phyloP scores from a whole-genome alignment of 371 early-diverging fungal genomes.

The Paraphysoderma sedebokerense region DNA sequence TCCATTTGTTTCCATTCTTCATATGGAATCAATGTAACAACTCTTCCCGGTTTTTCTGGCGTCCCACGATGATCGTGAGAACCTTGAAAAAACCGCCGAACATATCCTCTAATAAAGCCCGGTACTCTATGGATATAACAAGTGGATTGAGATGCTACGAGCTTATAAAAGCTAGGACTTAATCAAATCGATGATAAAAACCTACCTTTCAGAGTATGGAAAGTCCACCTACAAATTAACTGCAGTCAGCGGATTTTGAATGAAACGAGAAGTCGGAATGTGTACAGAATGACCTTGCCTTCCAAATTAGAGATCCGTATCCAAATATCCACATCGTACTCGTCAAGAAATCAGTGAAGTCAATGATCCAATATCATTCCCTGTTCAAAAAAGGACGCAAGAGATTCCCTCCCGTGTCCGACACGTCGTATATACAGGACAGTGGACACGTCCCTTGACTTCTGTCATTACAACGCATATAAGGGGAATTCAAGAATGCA shows the following conservation, averaged over 20 bases:
- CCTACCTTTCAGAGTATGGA: constrained; percentile 9
- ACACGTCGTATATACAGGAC: too few species aligned
- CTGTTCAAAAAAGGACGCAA: too few species aligned
- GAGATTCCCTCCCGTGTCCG: too few species aligned
- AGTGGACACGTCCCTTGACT: too few species aligned
- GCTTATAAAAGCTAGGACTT: too few species aligned
- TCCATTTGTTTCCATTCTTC: constrained; percentile 33
- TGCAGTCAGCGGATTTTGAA: too few species aligned
- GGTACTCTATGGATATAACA: constrained; percentile 19
- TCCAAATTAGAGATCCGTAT: constrained; percentile 82
- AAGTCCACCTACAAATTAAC: too few species aligned
- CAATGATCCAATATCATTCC: too few species aligned
- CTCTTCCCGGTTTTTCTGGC: constrained; percentile 62
- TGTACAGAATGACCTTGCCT: constrained; percentile 13
- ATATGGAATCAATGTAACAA: constrained; percentile 65
- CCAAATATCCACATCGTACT: constrained; percentile 65
- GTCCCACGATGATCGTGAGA: constrained; percentile 80
- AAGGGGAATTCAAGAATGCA: too few species aligned
- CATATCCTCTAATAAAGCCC: constrained; percentile 62
- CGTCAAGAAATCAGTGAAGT: too few species aligned
- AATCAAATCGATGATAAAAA: constrained; percentile 25
- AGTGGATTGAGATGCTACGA: too few species aligned
- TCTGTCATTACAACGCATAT: too few species aligned
- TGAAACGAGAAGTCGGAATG: not conserved
- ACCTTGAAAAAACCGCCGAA: constrained; percentile 76